These are phyloP conservation scores for Ananas comosus DNA, from an alignment of 176 grass and related monocot genomes.

Conservation along the genomic window DNA sequence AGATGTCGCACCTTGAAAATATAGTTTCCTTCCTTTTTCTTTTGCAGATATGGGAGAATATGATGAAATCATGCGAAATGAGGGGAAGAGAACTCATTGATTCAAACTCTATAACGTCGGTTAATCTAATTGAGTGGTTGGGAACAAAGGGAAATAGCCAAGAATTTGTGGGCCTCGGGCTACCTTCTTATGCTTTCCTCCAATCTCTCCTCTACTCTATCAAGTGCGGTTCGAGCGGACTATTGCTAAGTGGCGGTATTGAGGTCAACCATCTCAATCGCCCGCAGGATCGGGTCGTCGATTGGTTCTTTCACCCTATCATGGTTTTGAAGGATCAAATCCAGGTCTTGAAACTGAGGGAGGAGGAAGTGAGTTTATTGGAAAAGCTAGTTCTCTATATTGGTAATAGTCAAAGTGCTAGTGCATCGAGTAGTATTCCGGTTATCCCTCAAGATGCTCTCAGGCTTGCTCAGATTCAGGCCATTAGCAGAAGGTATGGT, in stretches of 20 bases:
- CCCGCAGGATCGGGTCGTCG: constrained; percentile 62
- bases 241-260: constrained; percentile 42
- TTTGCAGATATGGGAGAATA: constrained; percentile 55
- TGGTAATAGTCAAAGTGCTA: constrained; percentile 20
- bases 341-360: constrained; percentile 46
- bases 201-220: constrained; percentile 46
- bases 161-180: constrained; percentile 56
- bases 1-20: too few relatives aligned
- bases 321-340: constrained; percentile 79
- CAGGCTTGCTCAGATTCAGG: constrained; percentile 67
- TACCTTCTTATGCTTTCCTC: constrained; percentile 53
- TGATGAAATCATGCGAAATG: constrained; percentile 56
- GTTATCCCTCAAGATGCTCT: constrained; percentile 41
- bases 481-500: constrained; percentile 73
- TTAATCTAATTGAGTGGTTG: constrained; percentile 51
- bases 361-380: constrained; percentile 58
- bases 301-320: constrained; percentile 88
- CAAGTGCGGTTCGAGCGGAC: constrained; percentile 41
- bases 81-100: constrained; percentile 59
- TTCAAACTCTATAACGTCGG: constrained; percentile 48
- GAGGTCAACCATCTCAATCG: constrained; percentile 57
- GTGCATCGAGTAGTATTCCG: constrained; percentile 37
- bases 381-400: constrained; percentile 49
- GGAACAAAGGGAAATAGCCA: constrained; percentile 39
- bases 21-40: constrained; percentile 7